A percentile compares a stretch with the other conserved stretches of the same genome.
phyloP scores from a whole-genome alignment of 2,329 filamentous ascomycete genomes.

The Plenodomus lindquistii region DNA sequence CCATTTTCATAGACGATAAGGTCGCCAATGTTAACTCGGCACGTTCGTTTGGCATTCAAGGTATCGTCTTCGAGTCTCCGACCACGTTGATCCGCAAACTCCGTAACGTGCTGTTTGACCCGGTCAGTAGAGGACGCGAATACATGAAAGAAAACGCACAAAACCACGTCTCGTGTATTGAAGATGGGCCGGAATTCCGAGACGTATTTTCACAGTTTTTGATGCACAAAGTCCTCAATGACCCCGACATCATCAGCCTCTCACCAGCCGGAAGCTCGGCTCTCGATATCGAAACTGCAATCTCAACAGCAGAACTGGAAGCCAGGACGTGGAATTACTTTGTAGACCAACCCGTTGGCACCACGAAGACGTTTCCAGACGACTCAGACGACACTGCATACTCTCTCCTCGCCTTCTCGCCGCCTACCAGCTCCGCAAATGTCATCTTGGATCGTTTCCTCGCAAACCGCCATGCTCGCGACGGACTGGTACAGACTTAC shows the following conservation, averaged over 20 bases:
- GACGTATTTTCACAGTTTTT: constrained; percentile 38
- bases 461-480: constrained; percentile 44
- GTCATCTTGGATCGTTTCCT: constrained; percentile 13
- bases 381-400: constrained; percentile 44
- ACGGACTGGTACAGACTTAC: constrained; percentile 47
- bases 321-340: constrained; percentile 35
- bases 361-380: constrained; percentile 30
- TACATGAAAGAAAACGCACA: constrained; percentile 23
- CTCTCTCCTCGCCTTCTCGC: constrained; percentile 30
- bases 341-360: constrained; percentile 10
- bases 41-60: constrained; percentile 33
- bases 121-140: constrained; percentile 17
- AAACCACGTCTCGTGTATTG: constrained; percentile 21
- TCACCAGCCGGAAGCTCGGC: constrained; percentile 1
- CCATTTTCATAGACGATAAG: constrained; percentile 39
- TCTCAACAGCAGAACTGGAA: constrained; percentile 1
- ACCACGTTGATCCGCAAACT: constrained; percentile 11
- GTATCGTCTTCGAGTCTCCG: constrained; percentile 25
- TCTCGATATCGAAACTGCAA: constrained; percentile 7
- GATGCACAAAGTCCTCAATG: constrained; percentile 25
- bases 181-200: constrained; percentile 19
- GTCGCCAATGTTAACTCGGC: constrained; percentile 11
- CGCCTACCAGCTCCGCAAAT: constrained; percentile 3
- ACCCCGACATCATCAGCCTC: constrained; percentile 14
- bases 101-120: constrained; percentile 21